phyloP scores from a whole-genome alignment of 2,329 filamentous ascomycete species.

The Talaromyces sp. region DNA sequence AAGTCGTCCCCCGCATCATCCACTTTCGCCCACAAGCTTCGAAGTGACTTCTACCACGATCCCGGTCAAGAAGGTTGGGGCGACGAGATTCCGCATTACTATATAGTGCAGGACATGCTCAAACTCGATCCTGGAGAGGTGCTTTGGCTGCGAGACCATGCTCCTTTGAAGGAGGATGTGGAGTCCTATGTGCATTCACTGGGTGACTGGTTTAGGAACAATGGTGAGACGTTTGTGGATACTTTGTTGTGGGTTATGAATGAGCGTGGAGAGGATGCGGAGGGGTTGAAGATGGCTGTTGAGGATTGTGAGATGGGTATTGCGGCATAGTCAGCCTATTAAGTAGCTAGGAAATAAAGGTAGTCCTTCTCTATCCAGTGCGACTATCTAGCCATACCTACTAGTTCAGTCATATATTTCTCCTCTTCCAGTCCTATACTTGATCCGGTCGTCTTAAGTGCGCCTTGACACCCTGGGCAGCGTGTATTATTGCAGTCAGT shows the following conservation, averaged over 20 bases:
- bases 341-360: background rate
- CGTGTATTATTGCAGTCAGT: background rate
- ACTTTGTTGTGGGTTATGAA: constrained; percentile 56
- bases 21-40: constrained; percentile 45
- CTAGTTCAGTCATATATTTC: background rate
- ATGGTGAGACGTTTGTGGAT: constrained; percentile 60
- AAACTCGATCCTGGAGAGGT: constrained; percentile 61
- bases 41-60: constrained; percentile 49
- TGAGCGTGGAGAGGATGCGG: constrained; percentile 50
- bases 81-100: constrained; percentile 61
- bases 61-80: constrained; percentile 61
- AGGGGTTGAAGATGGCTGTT: constrained; percentile 16
- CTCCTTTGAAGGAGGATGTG: constrained; percentile 56
- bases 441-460: background rate
- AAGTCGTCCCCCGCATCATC: constrained; percentile 1
- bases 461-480: background rate
- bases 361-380: no score
- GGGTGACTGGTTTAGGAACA: constrained; percentile 62
- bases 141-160: constrained; percentile 55
- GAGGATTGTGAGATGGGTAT: constrained; percentile 17
- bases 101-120: constrained; percentile 62
- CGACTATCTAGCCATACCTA: background rate
- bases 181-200: constrained; percentile 51
- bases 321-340: background rate
- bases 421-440: no score